Evolutionary conservation across 164 flowering plant species (phyloP), one percentile per base, ranked within the genome.

Genomic region (Stephania yunnanensis): DNA sequence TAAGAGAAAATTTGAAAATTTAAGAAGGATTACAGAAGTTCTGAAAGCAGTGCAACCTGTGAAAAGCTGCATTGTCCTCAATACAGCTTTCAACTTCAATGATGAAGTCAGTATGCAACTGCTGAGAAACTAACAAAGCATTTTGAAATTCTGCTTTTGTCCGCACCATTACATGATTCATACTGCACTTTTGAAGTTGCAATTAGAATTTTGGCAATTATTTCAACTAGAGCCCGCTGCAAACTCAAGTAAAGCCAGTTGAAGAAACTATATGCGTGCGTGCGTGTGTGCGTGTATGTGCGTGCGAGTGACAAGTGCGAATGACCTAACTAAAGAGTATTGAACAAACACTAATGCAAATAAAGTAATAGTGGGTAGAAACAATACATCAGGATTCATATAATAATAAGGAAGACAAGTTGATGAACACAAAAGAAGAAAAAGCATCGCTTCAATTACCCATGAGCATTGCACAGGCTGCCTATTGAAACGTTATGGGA

Each of bases 71-170:
- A 84, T 93, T 95, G 42, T 84, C 82, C 74, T 88, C 88, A 77
- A 95, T 95, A 77, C 78, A 80, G 81, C 98, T 92, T 80, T 88
- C 90, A 75, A 93, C 89, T 85, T 95, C 99, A 76, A 95, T 87
- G 10, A 95, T 75, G 75, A 82, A 83, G 78, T 95, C 98, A 19
- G 70, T 71, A 30, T 85, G 83, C 64, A 77, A 86, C 46, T 82
- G 83, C 70, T 83, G 83, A 79, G 90, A 84, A 42, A 71, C 76
- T 13, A 68, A 69, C 71, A 95, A 79, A 69, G 93, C 92, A 75
- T 87, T 85, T 69, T 83, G 83, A 70, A 95, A 89, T 75, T 95
- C 97, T 61, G 42, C 2, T 85, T 91, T 92, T 63, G 92, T 93
- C 77, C 77, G 81, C 66, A 89, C 97, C 30, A 72, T 81, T 44